Conservation (phyloP, 1,284 basidiomycete genomes). For the Heliocybe sulcata region DNA sequence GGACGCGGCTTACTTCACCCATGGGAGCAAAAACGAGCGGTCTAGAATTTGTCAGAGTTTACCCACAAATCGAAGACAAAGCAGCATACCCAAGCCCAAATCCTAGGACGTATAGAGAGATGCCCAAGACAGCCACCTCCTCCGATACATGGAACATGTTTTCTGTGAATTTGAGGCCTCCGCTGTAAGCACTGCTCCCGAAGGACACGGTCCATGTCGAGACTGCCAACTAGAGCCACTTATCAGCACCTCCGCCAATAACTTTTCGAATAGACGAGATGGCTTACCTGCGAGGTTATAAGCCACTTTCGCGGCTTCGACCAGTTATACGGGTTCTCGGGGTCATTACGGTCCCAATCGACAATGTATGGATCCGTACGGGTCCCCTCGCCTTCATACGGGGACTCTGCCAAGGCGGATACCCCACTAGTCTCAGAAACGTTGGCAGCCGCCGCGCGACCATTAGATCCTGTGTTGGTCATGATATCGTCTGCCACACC, state of each 20-base stretch:
- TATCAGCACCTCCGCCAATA: neutral
- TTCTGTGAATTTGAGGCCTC: slow-evolving; percentile 41
- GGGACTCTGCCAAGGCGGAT: too few relatives aligned
- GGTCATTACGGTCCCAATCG: slow-evolving; percentile 48
- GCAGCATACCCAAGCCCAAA: slow-evolving; percentile 27
- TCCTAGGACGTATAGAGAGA: slow-evolving; percentile 53
- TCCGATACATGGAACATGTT: slow-evolving; percentile 41
- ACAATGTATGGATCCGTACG: slow-evolving; percentile 45
- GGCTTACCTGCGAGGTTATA: slow-evolving; percentile 44
- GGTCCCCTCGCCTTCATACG: slow-evolving; percentile 36
- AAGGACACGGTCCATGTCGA: slow-evolving; percentile 58
- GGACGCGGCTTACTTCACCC: slow-evolving; percentile 36
- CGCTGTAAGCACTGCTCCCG: slow-evolving; percentile 51
- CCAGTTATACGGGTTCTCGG: slow-evolving; percentile 64
- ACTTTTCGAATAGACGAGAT: neutral
- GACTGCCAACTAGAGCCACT: slow-evolving; percentile 29
- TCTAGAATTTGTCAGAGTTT: slow-evolving; percentile 18
- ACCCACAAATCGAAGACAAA: slow-evolving; percentile 3
- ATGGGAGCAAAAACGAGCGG: slow-evolving; percentile 59
- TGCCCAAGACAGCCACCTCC: slow-evolving; percentile 50
- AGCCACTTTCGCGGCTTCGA: slow-evolving; percentile 37
- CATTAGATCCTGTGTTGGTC: neutral
- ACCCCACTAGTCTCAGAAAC: neutral
- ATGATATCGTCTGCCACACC: neutral
- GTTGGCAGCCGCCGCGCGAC: neutral